Evolutionary conservation across 805 yeast species (phyloP).

Genomic region (Citeromyces nyonsensis): DNA sequence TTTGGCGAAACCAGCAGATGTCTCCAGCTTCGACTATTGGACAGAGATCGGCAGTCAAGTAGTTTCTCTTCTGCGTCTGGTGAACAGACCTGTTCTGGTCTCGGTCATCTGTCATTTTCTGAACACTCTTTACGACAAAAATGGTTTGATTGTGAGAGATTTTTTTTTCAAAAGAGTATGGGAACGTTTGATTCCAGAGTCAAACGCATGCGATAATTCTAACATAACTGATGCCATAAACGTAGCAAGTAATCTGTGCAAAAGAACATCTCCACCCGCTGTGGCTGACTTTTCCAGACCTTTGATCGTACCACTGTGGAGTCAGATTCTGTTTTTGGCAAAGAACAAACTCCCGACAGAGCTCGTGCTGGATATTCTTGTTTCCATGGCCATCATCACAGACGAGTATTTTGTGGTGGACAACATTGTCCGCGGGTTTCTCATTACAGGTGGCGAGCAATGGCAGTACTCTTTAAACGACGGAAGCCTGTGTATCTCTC

Average conservation of each 20-base stretch:
- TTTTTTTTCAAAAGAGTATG: constrained; percentile 40
- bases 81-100: constrained; percentile 45
- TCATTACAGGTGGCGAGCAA: constrained; percentile 13
- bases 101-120: constrained; percentile 42
- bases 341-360: constrained; percentile 14
- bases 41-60: constrained; percentile 47
- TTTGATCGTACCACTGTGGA: constrained; percentile 21
- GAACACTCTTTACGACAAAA: constrained; percentile 31
- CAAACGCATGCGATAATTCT: constrained; percentile 8
- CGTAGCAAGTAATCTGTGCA: constrained; percentile 47
- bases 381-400: constrained; percentile 13
- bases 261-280: constrained; percentile 21
- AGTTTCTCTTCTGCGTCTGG: constrained; percentile 35
- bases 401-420: constrained; percentile 5
- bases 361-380: constrained; percentile 20
- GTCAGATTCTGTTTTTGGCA: constrained; percentile 22
- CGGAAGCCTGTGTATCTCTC: constrained; percentile 12
- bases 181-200: constrained; percentile 22
- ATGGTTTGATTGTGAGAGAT: constrained; percentile 34
- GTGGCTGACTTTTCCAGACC: constrained; percentile 15
- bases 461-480: constrained; percentile 27
- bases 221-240: constrained; percentile 47
- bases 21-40: constrained; percentile 36
- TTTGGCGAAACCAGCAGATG: constrained; percentile 39
- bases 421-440: constrained; percentile 17